Base-by-base conservation (phyloP, 257 asterid species). In the Cruciata laevipes region DNA sequence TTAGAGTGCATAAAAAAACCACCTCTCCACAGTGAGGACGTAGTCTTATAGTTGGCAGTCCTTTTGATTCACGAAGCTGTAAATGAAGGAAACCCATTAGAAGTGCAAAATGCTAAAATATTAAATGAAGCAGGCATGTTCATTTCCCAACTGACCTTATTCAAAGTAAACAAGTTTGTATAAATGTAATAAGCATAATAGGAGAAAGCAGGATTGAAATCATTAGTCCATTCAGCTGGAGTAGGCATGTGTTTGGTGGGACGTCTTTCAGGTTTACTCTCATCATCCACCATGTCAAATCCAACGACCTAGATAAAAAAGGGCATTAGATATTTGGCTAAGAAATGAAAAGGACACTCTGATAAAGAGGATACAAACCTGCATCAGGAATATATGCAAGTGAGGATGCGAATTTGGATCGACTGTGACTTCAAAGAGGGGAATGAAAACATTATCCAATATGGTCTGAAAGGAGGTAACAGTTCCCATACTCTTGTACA, bases 21-120 rank as follows among this genome's bases (percentile, higher is more conserved):
- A 93, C 99, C 99, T 93, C 99, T 67, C 99, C 99, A 69, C 96
- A 93, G 75, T 93, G 99, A 72, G 97, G 99, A 60, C 95, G 90
- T 53, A 90, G 84, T 82, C 95, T 87, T 67, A 92, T 92, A 70
- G 96, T 86, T 59, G 81, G 88, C 71, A 87, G 73, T 72, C 98
- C 96, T 77, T 91, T 91, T 57, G 86, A 87, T 82, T 91, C 98
- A 4, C 98, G 96, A 61, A 91, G 98, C 98, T 91, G 88, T 81
- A 66, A 57, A 66, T 72, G 52, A 64, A 59, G 25, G 30, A 31
- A 59, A 30, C 42, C 58, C n/a, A 44, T 37, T 20, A 42, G 11
- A 63, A 56, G 20, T 33, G 4, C 27, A 27, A 14, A 47, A 31
- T 37, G 61, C 31, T 71, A 25, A 31, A 44, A 11, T 16, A 3